phyloP scores from a whole-genome alignment of 805 yeast species.

The Candida sakaeoensis region DNA sequence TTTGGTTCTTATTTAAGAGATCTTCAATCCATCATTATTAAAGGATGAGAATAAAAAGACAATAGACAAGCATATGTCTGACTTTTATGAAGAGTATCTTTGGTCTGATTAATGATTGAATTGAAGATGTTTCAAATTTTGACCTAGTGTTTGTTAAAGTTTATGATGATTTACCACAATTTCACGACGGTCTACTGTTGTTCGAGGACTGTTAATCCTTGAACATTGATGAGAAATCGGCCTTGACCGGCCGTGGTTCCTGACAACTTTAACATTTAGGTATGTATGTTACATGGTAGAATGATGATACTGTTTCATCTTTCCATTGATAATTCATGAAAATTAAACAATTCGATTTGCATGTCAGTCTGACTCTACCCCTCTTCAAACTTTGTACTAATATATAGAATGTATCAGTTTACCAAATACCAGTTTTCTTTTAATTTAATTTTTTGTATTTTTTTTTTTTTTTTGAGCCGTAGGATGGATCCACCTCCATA shows the following conservation, averaged over 20 bases:
- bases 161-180: slow-evolving; percentile 46
- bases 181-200: slow-evolving; percentile 54
- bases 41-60: slow-evolving; percentile 63
- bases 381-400: background rate
- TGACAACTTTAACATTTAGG: slow-evolving; percentile 18
- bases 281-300: background rate
- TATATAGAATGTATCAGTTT: no score
- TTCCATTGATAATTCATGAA: slow-evolving; percentile 8
- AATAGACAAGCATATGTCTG: slow-evolving; percentile 99
- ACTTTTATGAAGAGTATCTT: slow-evolving; percentile 59
- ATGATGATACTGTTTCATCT: slow-evolving; percentile 4
- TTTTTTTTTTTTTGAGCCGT: background rate
- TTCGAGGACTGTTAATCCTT: slow-evolving; percentile 41
- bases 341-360: slow-evolving; percentile 29
- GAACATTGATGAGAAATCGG: slow-evolving; percentile 40
- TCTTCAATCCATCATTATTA: slow-evolving; percentile 22
- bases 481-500: slow-evolving; percentile 16
- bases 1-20: background rate
- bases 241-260: slow-evolving; percentile 55
- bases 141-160: slow-evolving; percentile 15
- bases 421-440: background rate
- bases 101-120: slow-evolving; percentile 35
- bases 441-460: background rate
- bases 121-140: slow-evolving; percentile 15
- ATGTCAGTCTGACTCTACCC: slow-evolving; percentile 37